phyloP scores from a whole-genome alignment of 2,329 filamentous ascomycete genomes.

The Thermothelomyces thermophilus region DNA sequence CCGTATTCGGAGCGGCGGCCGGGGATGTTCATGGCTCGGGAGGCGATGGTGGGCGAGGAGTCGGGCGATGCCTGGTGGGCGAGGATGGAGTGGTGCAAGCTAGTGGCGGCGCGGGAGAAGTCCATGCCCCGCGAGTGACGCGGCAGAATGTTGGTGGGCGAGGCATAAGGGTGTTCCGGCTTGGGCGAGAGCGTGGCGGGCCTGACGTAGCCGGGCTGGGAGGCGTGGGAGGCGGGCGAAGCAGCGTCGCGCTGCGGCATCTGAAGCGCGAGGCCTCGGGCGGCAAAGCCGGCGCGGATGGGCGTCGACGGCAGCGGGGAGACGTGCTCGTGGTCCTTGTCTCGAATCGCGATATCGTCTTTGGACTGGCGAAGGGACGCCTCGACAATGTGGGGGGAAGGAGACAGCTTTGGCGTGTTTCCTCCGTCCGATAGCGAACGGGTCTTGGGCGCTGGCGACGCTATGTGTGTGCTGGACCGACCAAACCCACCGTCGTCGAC shows the following conservation, averaged over 20 bases:
- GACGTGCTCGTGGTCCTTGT: conserved; percentile 29
- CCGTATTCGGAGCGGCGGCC: conserved; percentile 44
- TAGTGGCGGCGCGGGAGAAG: conserved; percentile 88
- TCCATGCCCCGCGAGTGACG: conserved; percentile 85
- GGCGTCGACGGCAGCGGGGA: conserved; percentile 58
- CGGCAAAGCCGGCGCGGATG: conserved; percentile 56
- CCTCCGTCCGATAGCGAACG: conserved; percentile 61
- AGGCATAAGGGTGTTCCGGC: conserved; percentile 80
- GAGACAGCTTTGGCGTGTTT: conserved; percentile 49
- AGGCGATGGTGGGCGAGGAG: conserved; percentile 78
- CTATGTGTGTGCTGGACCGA: background rate
- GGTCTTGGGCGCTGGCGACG: conserved; percentile 45
- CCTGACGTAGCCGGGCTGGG: conserved; percentile 32
- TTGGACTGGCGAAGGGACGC: conserved; percentile 53
- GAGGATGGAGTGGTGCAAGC: conserved; percentile 89
- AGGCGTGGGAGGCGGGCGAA: conserved; percentile 23
- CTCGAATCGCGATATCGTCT: conserved; percentile 56
- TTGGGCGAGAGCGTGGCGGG: conserved; percentile 71
- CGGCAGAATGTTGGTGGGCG: conserved; percentile 80
- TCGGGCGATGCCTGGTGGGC: conserved; percentile 84
- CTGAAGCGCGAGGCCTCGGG: conserved; percentile 62
- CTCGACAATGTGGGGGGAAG: conserved; percentile 51
- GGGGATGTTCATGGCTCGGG: conserved; percentile 57
- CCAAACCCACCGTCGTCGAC: conserved; percentile 26
- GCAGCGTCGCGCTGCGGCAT: conserved; percentile 52